Evolutionary conservation across 2,329 filamentous ascomycete species (phyloP), one percentile per base, ranked within the genome.

Genomic region (Penicillium hesseltinei): DNA sequence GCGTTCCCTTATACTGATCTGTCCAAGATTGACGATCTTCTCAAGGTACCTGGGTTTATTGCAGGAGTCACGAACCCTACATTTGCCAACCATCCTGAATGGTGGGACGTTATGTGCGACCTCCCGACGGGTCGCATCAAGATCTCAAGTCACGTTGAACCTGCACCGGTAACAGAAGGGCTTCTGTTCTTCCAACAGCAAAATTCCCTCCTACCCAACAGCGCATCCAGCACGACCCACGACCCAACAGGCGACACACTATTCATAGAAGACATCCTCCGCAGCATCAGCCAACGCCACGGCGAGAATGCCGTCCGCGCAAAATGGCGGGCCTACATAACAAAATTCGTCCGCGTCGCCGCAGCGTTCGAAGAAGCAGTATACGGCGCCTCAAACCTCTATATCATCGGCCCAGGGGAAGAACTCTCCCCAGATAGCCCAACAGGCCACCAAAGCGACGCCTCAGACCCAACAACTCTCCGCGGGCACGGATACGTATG

Each of bases 1-100:
- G 94, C 94, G 0, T 99, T 99, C 71, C 94, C 94, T 2, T 99
- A 99, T 71, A 99, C 94, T 1, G 94, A 99, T 77, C 82, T 99
- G 43, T 97, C 92, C 62, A 99, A 99, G 77, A 92, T 99, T 58
- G 94, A 99, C 65, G 94, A 97, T 71, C 83, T 99, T 11, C 82
- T 99, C 47, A 93, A 95, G 68, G 94, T 99, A 0, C 93, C 94
- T 7, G 94, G 94, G 2, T 99, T 99, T 75, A 96, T 99, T 67
- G 94, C 94, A 3, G 94, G 94, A 56, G 94, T 99, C 40, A 99
- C 93, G 1, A 99, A 99, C 71, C 94, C 94, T 6, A 93, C 92
- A 0, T 99, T 99, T 72, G 92, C 93, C 60, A 86, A 92, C 69
- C 93, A 97, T 69, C 90, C 90, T 0, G 92, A 97, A 72, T 99